Conservation (phyloP, 352 stramenopile genomes). For the Pythium biforme region DNA sequence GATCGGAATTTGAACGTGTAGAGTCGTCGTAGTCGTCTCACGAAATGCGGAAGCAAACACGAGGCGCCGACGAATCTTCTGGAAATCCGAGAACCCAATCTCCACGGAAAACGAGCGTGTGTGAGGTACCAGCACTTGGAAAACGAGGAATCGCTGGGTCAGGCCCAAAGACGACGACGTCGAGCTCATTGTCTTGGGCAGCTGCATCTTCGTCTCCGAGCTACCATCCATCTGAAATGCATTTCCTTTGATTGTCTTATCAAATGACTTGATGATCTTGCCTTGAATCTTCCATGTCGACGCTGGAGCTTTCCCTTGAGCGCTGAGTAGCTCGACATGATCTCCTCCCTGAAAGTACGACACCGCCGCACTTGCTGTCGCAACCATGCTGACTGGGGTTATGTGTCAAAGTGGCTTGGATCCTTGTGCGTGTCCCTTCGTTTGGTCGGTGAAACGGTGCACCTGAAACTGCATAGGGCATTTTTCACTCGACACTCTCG, state of each 20-base stretch:
- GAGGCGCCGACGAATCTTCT: slow-evolving; percentile 70
- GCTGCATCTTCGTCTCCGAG: slow-evolving; percentile 78
- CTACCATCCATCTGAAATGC: slow-evolving; percentile 72
- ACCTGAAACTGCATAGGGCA: slow-evolving; percentile 1
- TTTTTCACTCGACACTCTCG: neutral
- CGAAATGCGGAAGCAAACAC: slow-evolving; percentile 80
- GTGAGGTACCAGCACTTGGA: slow-evolving; percentile 64
- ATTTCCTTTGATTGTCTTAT: slow-evolving; percentile 80
- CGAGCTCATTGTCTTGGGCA: slow-evolving; percentile 51
- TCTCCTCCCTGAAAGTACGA: slow-evolving; percentile 80
- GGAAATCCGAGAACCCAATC: slow-evolving; percentile 74
- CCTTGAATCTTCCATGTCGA: slow-evolving; percentile 70
- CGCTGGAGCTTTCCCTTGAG: slow-evolving; percentile 70
- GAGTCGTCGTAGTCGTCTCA: slow-evolving; percentile 45
- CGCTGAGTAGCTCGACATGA: slow-evolving; percentile 78
- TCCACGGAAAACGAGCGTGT: slow-evolving; percentile 73
- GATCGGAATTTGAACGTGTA: slow-evolving; percentile 76
- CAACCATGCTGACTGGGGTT: neutral
- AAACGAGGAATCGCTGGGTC: slow-evolving; percentile 71
- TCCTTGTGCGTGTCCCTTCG: neutral
- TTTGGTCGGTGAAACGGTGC: neutral
- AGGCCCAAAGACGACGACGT: slow-evolving; percentile 45
- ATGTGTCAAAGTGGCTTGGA: neutral
- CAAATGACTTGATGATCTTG: slow-evolving; percentile 78
- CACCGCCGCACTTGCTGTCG: neutral